Base-by-base conservation (phyloP, 2,329 filamentous ascomycete genomes). In the Claviceps purpurea region DNA sequence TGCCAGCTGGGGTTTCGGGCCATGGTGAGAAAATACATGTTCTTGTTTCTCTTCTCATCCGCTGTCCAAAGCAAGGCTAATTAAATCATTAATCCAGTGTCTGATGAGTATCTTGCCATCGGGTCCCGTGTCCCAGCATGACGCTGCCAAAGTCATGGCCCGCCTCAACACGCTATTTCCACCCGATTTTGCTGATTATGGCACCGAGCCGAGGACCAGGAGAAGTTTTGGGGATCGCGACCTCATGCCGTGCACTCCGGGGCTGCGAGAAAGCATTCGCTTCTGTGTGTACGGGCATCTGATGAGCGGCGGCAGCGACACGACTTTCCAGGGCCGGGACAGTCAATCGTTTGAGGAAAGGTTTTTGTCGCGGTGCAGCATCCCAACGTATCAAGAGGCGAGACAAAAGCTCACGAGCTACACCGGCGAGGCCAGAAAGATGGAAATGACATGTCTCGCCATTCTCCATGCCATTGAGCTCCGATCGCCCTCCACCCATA, bases 151-250 rank as follows among this genome's bases (percentile, higher is more conserved):
- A 14, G 58, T 66, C 38, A 64, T 69, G 65, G 67, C 65, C 22
- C 58, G 60, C 6, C 56, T 69, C 24, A 70, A 70, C 48, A 60
- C 68, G 5, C 55, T 70, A 20, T 66, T 70, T 38, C 65, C 68
- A 1, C 52, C 65, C 1, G 47, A 50, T 10, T 51, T 56, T 10
- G 50, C 58, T 8, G 53, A 30, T 39, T 62, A 11, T 54, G 62
- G 18, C 53, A 56, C 39, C 47, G 30, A 34, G 30, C 56, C n/a
- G 50, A 52, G 2, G 52, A 61, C 18, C 52, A 56, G 38, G 49
- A 57, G 16, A 50, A 53, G 2, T 10, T 24, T n/a, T 6, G 39
- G 18, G 37, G 55, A 63, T 34, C 8, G 59, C 4, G 59, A 64
- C 18, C 56, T 62, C 7, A 57, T 58, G 11, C 64, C 65, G 1